Conservation (phyloP, 129 eudicot genomes). For the Solidago caesia region DNA sequence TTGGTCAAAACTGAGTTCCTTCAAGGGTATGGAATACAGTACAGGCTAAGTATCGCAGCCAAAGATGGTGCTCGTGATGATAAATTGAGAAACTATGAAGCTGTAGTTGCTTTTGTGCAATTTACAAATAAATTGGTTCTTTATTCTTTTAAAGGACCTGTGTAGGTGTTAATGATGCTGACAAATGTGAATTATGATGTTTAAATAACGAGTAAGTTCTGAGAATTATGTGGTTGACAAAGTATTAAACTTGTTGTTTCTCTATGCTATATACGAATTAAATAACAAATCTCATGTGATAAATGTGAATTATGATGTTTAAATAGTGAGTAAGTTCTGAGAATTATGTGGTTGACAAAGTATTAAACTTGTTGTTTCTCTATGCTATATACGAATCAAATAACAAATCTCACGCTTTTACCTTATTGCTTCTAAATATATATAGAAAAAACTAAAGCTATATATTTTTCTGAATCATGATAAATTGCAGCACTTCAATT, state of each 20-base stretch:
- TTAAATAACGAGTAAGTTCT: no score
- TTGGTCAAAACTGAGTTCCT: constrained; percentile 6
- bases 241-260: background rate
- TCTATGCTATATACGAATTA: background rate
- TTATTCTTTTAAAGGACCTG: constrained; percentile 6
- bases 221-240: background rate
- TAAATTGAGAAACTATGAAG: background rate
- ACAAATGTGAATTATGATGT: background rate
- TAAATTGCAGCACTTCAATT: no score
- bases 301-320: background rate
- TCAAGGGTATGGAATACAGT: background rate
- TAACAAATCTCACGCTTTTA: background rate
- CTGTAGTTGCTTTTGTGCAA: background rate
- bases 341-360: background rate
- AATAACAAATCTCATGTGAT: background rate
- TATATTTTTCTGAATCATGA: no score
- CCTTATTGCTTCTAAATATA: no score
- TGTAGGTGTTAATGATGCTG: constrained; percentile 1
- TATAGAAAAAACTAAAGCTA: no score
- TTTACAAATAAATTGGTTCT: background rate
- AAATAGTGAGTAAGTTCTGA: no score
- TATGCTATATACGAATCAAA: background rate
- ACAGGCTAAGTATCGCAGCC: constrained; percentile 19
- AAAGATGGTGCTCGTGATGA: constrained; percentile 6
- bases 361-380: background rate